Percentiles rank a stretch among this genome's conserved stretches.
phyloP scores from a whole-genome alignment of 179 eudicot species.

The Silene vulgaris region DNA sequence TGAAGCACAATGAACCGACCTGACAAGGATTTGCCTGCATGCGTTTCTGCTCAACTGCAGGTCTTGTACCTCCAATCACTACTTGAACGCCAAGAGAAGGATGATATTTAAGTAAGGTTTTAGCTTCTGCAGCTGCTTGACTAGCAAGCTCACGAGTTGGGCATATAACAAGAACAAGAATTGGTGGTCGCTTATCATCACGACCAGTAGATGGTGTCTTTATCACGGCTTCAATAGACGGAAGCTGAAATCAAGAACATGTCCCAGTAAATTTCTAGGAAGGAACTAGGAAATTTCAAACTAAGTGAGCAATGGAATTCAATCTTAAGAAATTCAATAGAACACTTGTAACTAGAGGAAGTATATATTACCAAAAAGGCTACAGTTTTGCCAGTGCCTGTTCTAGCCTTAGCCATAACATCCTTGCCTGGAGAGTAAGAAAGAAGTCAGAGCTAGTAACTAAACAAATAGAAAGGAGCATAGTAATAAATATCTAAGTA shows the following conservation, averaged over 20 bases:
- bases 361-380: constrained; percentile 70
- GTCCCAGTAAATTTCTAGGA: not conserved
- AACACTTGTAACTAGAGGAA: not conserved
- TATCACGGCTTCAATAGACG: constrained; percentile 76
- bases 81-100: constrained; percentile 87
- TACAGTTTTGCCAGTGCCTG: constrained; percentile 95
- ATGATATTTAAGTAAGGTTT: constrained; percentile 73
- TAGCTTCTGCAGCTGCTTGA: constrained; percentile 92
- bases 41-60: constrained; percentile 79
- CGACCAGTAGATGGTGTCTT: constrained; percentile 55
- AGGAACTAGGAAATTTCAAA: not conserved
- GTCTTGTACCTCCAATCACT: constrained; percentile 92
- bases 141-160: constrained; percentile 95
- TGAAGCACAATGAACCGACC: constrained; percentile 34
- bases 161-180: constrained; percentile 82
- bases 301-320: not conserved
- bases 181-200: constrained; percentile 73
- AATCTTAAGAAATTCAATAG: constrained; percentile 3
- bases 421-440: constrained; percentile 59
- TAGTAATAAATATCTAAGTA: not conserved
- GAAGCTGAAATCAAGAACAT: constrained; percentile 59
- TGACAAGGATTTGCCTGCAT: constrained; percentile 93
- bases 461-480: not conserved
- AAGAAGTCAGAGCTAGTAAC: constrained; percentile 3
- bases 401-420: constrained; percentile 87